These are phyloP conservation scores for Nematocida parisii DNA, from an alignment of 371 early-diverging fungal species.

Conservation along the genomic window DNA sequence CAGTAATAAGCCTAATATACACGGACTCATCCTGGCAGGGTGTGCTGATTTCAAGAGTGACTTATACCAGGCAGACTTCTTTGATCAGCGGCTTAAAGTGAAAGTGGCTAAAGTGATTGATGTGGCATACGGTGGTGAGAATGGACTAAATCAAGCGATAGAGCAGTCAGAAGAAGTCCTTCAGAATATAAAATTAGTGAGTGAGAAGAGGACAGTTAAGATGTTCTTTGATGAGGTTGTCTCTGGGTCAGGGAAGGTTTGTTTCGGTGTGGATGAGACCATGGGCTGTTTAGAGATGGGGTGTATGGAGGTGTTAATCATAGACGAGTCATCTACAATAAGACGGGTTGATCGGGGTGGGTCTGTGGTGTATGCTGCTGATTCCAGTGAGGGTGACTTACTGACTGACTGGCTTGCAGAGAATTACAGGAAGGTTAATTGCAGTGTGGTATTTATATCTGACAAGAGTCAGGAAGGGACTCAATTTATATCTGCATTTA, in stretches of 20 bases:
- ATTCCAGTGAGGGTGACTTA: conserved; percentile 75
- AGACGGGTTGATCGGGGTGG: conserved; percentile 70
- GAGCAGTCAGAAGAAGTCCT: conserved; percentile 85
- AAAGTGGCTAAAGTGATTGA: conserved; percentile 89
- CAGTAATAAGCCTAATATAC: conserved; percentile 83
- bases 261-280: conserved; percentile 92
- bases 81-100: conserved; percentile 81
- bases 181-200: conserved; percentile 89
- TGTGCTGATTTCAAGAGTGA: conserved; percentile 97
- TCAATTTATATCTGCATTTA: conserved; percentile 97
- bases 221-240: conserved; percentile 93
- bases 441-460: conserved; percentile 87
- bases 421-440: conserved; percentile 89
- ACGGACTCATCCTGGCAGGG: conserved; percentile 90
- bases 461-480: conserved; percentile 93
- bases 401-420: conserved; percentile 97
- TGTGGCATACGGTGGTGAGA: conserved; percentile 96
- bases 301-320: conserved; percentile 90
- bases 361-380: conserved; percentile 75
- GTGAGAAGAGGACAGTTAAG: conserved; percentile 92
- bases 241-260: conserved; percentile 88
- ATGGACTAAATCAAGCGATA: conserved; percentile 98
- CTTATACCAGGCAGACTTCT: conserved; percentile 82
- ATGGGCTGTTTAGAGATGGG: conserved; percentile 88
- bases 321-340: conserved; percentile 81